Evolutionary conservation across 345 rosid species (phyloP).

Genomic region (Corymbia maculata): DNA sequence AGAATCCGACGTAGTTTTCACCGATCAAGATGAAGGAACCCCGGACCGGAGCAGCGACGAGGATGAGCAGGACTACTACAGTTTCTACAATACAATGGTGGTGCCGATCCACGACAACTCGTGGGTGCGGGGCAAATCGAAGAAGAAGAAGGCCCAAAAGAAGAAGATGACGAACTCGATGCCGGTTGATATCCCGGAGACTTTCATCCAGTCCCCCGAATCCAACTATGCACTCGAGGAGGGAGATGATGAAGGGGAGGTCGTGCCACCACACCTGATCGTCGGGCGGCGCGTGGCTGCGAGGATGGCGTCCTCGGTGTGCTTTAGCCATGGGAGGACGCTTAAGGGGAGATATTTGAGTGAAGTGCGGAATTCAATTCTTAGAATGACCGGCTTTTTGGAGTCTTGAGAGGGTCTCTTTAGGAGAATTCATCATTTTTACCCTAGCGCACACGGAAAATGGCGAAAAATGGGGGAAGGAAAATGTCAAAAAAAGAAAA

Average conservation of each 20-base stretch:
- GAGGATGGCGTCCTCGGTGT: conserved; percentile 71
- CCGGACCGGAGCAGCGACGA: neutral
- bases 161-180: conserved; percentile 1
- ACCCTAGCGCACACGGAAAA: neutral
- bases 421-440: neutral
- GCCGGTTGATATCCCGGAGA: conserved; percentile 21
- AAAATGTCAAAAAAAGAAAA: neutral
- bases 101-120: neutral
- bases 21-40: neutral
- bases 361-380: conserved; percentile 65
- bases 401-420: conserved; percentile 27
- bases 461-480: neutral
- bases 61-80: neutral
- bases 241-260: conserved; percentile 17
- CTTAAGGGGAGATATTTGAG: conserved; percentile 81
- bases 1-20: conserved; percentile 41
- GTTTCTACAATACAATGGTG: neutral
- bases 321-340: conserved; percentile 75
- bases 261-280: conserved; percentile 59
- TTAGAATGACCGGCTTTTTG: conserved; percentile 82
- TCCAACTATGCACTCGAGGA: conserved; percentile 4
- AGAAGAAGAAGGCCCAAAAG: conserved; percentile 7
- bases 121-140: neutral
- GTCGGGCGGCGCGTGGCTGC: conserved; percentile 36
- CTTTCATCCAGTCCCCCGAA: neutral